phyloP scores from a whole-genome alignment of 2,329 filamentous ascomycete genomes.

The Talaromyces sp. region DNA sequence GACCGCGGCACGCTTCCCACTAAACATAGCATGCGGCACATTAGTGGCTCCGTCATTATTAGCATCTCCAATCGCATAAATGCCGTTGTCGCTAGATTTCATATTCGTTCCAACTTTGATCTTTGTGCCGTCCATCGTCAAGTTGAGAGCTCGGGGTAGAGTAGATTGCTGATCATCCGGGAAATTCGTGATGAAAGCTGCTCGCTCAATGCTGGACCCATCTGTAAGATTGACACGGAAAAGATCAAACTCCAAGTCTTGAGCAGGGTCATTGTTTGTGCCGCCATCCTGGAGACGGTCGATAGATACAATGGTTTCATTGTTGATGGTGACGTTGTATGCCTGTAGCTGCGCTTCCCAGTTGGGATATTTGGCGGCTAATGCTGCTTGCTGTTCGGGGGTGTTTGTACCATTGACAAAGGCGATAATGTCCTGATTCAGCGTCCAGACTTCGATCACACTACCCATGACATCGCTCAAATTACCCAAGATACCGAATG shows the following conservation, averaged over 20 bases:
- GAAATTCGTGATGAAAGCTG: constrained; percentile 55
- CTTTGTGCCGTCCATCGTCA: constrained; percentile 47
- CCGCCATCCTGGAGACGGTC: constrained; percentile 45
- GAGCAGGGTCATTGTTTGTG: constrained; percentile 29
- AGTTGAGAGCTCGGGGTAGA: constrained; percentile 50
- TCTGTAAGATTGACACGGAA: constrained; percentile 56
- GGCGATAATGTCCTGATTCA: constrained; percentile 57
- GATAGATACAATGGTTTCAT: constrained; percentile 54
- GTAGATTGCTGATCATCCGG: constrained; percentile 49
- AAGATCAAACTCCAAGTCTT: constrained; percentile 51
- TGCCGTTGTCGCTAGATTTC: constrained; percentile 53
- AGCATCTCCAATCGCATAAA: constrained; percentile 60
- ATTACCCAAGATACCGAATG: constrained; percentile 54
- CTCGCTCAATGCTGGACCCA: constrained; percentile 48
- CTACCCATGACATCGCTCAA: constrained; percentile 47
- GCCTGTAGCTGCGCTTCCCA: constrained; percentile 53
- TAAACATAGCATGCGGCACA: constrained; percentile 61
- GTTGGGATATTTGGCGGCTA: constrained; percentile 43
- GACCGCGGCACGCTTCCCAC: constrained; percentile 59
- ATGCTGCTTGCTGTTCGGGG: constrained; percentile 38
- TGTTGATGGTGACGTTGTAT: constrained; percentile 56
- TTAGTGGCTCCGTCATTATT: constrained; percentile 62
- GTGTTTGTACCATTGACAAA: constrained; percentile 62
- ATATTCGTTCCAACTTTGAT: constrained; percentile 49
- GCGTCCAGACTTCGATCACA: constrained; percentile 54